Conservation (phyloP, 192 early-diverging fungal genomes). For the Backusella circina region DNA sequence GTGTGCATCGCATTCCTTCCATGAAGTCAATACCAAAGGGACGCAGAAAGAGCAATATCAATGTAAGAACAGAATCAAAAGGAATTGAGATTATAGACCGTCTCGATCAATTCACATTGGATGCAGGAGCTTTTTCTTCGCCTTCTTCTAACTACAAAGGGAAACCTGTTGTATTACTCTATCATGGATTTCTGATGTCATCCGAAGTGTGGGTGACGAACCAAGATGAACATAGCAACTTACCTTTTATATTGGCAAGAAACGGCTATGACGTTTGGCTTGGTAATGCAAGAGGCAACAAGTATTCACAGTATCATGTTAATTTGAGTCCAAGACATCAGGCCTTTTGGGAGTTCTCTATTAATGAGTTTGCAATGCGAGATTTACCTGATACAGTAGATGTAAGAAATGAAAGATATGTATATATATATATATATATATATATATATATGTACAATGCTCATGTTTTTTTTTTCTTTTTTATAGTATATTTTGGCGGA, state of each 20-base stretch:
- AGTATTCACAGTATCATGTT: conserved; percentile 86
- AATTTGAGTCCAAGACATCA: conserved; percentile 60
- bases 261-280: conserved; percentile 96
- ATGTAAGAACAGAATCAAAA: conserved; percentile 5
- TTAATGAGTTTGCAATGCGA: conserved; percentile 86
- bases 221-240: conserved; percentile 65
- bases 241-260: conserved; percentile 84
- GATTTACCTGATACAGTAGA: conserved; percentile 87
- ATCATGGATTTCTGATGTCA: conserved; percentile 94
- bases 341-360: conserved; percentile 90
- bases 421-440: background rate
- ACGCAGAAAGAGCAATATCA: background rate
- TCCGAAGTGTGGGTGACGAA: conserved; percentile 91
- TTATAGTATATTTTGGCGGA: conserved; percentile 74
- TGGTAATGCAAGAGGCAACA: conserved; percentile 92
- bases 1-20: conserved; percentile 75
- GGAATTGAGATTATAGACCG: conserved; percentile 18
- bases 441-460: background rate
- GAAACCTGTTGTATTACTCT: conserved; percentile 86
- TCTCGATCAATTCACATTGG: conserved; percentile 13
- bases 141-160: conserved; percentile 17
- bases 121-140: background rate
- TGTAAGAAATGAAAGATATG: conserved; percentile 33
- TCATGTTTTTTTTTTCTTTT: background rate
- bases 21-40: background rate